Evolutionary conservation across 352 stramenopile species (phyloP).

Genomic region (Phytophthora pistaciae): DNA sequence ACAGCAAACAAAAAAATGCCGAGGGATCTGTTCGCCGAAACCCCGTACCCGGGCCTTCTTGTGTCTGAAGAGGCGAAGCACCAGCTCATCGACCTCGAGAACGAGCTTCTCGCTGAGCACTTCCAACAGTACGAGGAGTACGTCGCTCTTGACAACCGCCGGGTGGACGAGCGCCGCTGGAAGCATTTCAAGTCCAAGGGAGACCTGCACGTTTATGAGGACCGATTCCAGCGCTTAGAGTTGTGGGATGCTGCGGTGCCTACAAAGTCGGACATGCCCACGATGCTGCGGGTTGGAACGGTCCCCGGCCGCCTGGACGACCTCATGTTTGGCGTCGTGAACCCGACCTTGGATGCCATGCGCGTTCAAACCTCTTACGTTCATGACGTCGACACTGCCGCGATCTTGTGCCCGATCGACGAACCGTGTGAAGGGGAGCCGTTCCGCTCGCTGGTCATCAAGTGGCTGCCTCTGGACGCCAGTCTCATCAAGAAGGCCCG

Average conservation of each 20-base stretch:
- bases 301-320: slow-evolving; percentile 33
- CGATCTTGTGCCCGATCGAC: slow-evolving; percentile 38
- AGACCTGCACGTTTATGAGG: slow-evolving; percentile 53
- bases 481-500: slow-evolving; percentile 38
- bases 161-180: slow-evolving; percentile 48
- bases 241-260: neutral
- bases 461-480: slow-evolving; percentile 49
- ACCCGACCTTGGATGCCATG: slow-evolving; percentile 36
- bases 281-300: slow-evolving; percentile 34
- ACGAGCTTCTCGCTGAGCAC: slow-evolving; percentile 37
- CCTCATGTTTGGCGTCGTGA: slow-evolving; percentile 47
- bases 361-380: slow-evolving; percentile 46
- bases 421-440: slow-evolving; percentile 24
- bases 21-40: slow-evolving; percentile 31
- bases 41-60: slow-evolving; percentile 36
- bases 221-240: slow-evolving; percentile 18
- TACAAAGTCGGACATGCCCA: slow-evolving; percentile 8
- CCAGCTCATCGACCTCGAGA: slow-evolving; percentile 40
- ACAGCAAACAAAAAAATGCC: slow-evolving; percentile 19
- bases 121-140: slow-evolving; percentile 55
- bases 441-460: slow-evolving; percentile 37
- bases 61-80: slow-evolving; percentile 30
- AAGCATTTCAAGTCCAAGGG: slow-evolving; percentile 54
- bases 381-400: slow-evolving; percentile 28
- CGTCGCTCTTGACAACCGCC: slow-evolving; percentile 29